phyloP scores from a whole-genome alignment of 805 yeast species.

The Yarrowia sp. region DNA sequence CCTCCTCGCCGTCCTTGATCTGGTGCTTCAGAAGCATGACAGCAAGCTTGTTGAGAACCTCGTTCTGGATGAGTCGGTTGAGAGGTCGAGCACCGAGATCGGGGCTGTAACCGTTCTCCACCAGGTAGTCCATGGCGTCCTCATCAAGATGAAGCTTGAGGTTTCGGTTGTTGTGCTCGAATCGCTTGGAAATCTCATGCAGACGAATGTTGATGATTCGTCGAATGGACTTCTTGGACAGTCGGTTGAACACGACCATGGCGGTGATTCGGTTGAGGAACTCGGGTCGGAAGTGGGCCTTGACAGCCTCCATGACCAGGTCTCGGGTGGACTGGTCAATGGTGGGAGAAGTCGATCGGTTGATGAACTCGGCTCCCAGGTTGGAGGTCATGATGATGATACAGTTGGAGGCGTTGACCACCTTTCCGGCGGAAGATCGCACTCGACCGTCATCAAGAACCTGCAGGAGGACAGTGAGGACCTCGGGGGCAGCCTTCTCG shows the following conservation, averaged over 20 bases:
- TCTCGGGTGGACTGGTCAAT: constrained; percentile 73
- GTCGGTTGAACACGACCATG: constrained; percentile 89
- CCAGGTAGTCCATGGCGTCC: constrained; percentile 80
- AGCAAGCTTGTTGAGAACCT: constrained; percentile 86
- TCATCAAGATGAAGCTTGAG: constrained; percentile 75
- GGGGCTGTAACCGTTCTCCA: constrained; percentile 85
- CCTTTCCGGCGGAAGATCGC: constrained; percentile 92
- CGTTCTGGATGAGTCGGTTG: constrained; percentile 83
- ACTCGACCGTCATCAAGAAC: constrained; percentile 96
- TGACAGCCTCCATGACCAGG: constrained; percentile 81
- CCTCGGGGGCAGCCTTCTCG: constrained; percentile 98
- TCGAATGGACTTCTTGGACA: constrained; percentile 88
- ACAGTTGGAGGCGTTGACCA: constrained; percentile 89
- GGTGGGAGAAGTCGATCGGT: constrained; percentile 63
- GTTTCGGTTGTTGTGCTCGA: constrained; percentile 81
- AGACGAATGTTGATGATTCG: constrained; percentile 89
- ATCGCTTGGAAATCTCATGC: constrained; percentile 82
- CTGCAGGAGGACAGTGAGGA: constrained; percentile 87
- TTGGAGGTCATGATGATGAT: constrained; percentile 97
- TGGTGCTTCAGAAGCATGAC: constrained; percentile 87
- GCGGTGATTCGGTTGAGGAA: constrained; percentile 95
- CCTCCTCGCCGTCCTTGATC: constrained; percentile 85
- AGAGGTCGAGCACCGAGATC: constrained; percentile 98
- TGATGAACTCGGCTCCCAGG: constrained; percentile 91
- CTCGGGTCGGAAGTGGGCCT: constrained; percentile 94